phyloP scores from a whole-genome alignment of 129 eudicot genomes.

The Rutidosis leptorrhynchoides region DNA sequence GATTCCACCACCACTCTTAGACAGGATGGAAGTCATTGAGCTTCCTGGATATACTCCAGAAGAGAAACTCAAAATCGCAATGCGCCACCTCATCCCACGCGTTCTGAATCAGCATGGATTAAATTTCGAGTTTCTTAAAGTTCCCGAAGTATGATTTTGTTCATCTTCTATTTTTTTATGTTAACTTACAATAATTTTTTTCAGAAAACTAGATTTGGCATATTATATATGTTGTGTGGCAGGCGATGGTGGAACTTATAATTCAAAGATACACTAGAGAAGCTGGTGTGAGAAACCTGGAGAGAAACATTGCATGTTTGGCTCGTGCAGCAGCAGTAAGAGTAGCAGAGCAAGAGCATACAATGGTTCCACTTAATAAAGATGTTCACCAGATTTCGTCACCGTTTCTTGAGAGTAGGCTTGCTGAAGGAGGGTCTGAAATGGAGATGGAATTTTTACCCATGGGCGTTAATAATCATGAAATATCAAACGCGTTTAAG shows the following conservation, averaged over 20 bases:
- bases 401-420: constrained; percentile 77
- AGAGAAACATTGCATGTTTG: constrained; percentile 83
- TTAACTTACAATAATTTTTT: too few species aligned
- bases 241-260: constrained; percentile 82
- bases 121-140: constrained; percentile 61
- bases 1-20: constrained; percentile 87
- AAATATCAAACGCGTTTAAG: constrained; percentile 60
- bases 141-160: constrained; percentile 71
- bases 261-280: constrained; percentile 93
- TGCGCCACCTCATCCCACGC: constrained; percentile 83
- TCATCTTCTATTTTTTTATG: background rate
- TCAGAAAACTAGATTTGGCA: too few species aligned
- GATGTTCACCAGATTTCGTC: constrained; percentile 77
- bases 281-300: constrained; percentile 96
- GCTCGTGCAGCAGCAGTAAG: constrained; percentile 99
- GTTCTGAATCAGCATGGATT: constrained; percentile 96
- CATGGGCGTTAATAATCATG: constrained; percentile 76
- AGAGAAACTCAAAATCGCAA: constrained; percentile 86
- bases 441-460: constrained; percentile 94
- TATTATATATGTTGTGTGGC: constrained; percentile 20
- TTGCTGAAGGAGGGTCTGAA: constrained; percentile 72
- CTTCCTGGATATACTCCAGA: constrained; percentile 97
- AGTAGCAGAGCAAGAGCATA: constrained; percentile 84
- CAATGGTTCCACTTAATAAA: constrained; percentile 59
- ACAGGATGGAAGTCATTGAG: constrained; percentile 99